Conservation (phyloP, 176 grass and related monocot species). For the Juncus inflexus region DNA sequence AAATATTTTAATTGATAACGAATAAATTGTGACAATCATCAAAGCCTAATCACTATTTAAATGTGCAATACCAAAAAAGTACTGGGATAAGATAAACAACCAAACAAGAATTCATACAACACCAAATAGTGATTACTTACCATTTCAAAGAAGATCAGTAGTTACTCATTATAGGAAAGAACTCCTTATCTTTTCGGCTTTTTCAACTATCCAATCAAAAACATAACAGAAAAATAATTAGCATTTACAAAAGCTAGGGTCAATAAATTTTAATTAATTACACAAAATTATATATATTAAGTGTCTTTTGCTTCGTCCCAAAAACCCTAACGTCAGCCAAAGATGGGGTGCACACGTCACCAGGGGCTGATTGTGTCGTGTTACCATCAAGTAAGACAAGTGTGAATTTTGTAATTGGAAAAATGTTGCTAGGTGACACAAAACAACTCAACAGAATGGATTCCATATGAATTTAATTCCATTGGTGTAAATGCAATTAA, state of each 20-base stretch:
- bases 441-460: conserved; percentile 12
- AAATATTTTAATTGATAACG: no score
- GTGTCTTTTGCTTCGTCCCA: not conserved
- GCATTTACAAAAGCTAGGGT: conserved; percentile 4
- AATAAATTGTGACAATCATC: no score
- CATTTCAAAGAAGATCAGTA: no score
- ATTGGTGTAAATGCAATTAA: not conserved
- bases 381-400: not conserved
- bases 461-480: conserved; percentile 13
- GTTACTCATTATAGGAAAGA: no score
- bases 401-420: not conserved
- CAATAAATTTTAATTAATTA: conserved; percentile 8
- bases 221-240: not conserved
- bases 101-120: no score
- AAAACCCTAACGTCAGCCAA: conserved; percentile 15
- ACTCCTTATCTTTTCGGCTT: no score
- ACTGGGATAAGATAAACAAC: no score
- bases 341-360: conserved; percentile 1
- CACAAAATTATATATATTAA: conserved; percentile 1
- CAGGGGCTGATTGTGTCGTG: not conserved
- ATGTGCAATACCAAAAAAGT: no score
- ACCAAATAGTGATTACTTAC: no score
- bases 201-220: no score
- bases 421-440: conserved; percentile 8
- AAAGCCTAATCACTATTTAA: no score